phyloP scores from a whole-genome alignment of 306 rosid genomes.

The Gynostemma pentaphyllum region DNA sequence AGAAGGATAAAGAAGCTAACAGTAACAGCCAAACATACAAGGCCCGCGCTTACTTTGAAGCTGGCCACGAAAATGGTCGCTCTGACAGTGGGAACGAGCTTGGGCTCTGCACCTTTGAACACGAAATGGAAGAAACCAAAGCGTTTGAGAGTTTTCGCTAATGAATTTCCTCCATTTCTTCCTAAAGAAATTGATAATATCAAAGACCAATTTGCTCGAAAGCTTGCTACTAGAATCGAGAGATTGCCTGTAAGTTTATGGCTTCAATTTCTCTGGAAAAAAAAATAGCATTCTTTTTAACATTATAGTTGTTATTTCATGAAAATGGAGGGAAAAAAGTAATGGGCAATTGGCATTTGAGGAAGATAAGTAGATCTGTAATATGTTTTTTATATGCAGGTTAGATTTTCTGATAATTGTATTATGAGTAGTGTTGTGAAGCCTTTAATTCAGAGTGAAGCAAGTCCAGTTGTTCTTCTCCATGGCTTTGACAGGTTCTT shows the following conservation, averaged over 20 bases:
- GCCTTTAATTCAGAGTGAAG: conserved; percentile 44
- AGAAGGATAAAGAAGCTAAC: conserved; percentile 1
- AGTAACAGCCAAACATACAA: not conserved
- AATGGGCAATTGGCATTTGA: not conserved
- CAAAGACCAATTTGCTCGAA: conserved; percentile 62
- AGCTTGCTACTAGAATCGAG: conserved; percentile 53
- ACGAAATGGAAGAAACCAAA: conserved; percentile 4
- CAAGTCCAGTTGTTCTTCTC: conserved; percentile 74
- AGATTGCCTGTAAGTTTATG: conserved; percentile 54
- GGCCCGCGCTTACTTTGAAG: not conserved
- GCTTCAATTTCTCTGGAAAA: not conserved
- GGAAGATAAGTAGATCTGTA: not conserved
- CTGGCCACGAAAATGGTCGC: conserved; percentile 24
- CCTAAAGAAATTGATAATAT: conserved; percentile 51
- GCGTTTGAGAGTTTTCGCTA: conserved; percentile 18
- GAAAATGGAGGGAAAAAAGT: no score
- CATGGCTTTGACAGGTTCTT: conserved; percentile 84
- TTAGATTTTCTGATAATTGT: conserved; percentile 39
- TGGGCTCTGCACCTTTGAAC: conserved; percentile 4
- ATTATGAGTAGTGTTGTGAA: conserved; percentile 84
- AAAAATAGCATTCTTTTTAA: not conserved
- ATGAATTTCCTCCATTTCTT: conserved; percentile 64
- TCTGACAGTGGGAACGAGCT: conserved; percentile 11
- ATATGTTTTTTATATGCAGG: conserved; percentile 26
- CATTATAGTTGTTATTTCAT: not conserved